Percentiles rank a stretch among this genome's conserved stretches.
These are phyloP conservation scores for Meyerozyma elateridarum DNA, from an alignment of 1,139 yeast species.

Conservation along the genomic window DNA sequence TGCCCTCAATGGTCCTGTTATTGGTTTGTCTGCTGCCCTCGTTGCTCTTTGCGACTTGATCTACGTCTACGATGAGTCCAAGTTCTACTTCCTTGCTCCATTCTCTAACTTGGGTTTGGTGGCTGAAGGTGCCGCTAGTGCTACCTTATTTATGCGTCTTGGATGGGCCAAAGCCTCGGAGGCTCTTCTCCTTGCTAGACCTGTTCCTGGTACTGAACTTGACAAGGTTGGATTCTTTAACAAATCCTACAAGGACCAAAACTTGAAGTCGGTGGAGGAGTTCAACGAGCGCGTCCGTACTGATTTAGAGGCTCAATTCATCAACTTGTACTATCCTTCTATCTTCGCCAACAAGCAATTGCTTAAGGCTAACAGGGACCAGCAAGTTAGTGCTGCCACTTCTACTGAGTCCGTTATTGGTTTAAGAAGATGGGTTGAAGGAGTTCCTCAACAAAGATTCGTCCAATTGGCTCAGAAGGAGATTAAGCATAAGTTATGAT, in stretches of 20 bases:
- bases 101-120: constrained; percentile 82
- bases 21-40: constrained; percentile 74
- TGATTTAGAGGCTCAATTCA: constrained; percentile 43
- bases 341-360: constrained; percentile 61
- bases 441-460: constrained; percentile 72
- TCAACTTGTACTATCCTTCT: constrained; percentile 53
- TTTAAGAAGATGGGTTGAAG: constrained; percentile 63
- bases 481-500: constrained; percentile 57
- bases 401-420: constrained; percentile 68
- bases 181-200: constrained; percentile 66
- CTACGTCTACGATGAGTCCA: constrained; percentile 56
- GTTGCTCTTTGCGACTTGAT: constrained; percentile 74
- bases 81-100: constrained; percentile 65
- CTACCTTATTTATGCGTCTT: constrained; percentile 62
- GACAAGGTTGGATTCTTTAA: constrained; percentile 58
- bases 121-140: constrained; percentile 76
- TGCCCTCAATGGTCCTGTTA: constrained; percentile 84
- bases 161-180: constrained; percentile 75
- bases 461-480: constrained; percentile 49
- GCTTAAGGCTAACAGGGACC: constrained; percentile 44
- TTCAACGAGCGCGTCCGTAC: constrained; percentile 53
- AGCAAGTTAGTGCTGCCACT: constrained; percentile 47
- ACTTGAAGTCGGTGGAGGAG: constrained; percentile 48
- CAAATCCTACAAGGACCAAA: constrained; percentile 34
- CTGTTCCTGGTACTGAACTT: constrained; percentile 59